Evolutionary conservation across 139 green algal species (phyloP).

Genomic region (Tetraselmis striata): DNA sequence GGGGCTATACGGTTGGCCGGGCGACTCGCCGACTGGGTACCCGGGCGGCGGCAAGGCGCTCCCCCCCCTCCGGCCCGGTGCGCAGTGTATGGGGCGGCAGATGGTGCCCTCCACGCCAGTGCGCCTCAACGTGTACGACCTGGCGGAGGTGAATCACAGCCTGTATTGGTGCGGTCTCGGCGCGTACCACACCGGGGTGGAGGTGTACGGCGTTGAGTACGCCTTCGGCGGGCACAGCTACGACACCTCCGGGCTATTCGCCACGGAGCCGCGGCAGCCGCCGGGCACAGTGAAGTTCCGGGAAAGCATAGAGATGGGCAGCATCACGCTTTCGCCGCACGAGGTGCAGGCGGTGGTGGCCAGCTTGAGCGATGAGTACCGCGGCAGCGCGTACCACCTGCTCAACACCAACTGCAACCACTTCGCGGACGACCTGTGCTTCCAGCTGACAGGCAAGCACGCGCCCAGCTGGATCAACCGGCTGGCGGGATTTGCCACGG

Average conservation of each 20-base stretch:
- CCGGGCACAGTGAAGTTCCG: constrained; percentile 66
- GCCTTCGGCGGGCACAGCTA: constrained; percentile 85
- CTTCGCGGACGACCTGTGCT: constrained; percentile 67
- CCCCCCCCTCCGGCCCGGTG: too few species aligned
- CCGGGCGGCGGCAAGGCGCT: too few species aligned
- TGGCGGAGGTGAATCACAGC: constrained; percentile 63
- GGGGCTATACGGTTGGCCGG: too few species aligned
- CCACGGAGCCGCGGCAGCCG: constrained; percentile 66
- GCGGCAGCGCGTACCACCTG: constrained; percentile 80
- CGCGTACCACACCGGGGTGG: constrained; percentile 81
- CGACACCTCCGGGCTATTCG: constrained; percentile 82
- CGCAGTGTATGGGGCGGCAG: neutral
- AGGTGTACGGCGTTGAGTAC: constrained; percentile 81
- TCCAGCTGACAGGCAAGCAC: constrained; percentile 50
- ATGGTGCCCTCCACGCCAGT: constrained; percentile 28
- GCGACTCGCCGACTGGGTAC: too few species aligned
- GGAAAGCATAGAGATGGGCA: constrained; percentile 56
- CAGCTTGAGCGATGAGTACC: constrained; percentile 69
- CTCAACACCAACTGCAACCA: constrained; percentile 87
- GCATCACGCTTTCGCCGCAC: constrained; percentile 47
- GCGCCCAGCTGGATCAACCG: constrained; percentile 77
- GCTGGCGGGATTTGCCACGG: constrained; percentile 69
- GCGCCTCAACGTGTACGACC: constrained; percentile 76
- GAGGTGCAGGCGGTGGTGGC: constrained; percentile 67
- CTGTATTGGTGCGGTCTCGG: constrained; percentile 65